These are phyloP conservation scores for Tilletia horrida DNA, from an alignment of 1,284 basidiomycete species.

Conservation along the genomic window DNA sequence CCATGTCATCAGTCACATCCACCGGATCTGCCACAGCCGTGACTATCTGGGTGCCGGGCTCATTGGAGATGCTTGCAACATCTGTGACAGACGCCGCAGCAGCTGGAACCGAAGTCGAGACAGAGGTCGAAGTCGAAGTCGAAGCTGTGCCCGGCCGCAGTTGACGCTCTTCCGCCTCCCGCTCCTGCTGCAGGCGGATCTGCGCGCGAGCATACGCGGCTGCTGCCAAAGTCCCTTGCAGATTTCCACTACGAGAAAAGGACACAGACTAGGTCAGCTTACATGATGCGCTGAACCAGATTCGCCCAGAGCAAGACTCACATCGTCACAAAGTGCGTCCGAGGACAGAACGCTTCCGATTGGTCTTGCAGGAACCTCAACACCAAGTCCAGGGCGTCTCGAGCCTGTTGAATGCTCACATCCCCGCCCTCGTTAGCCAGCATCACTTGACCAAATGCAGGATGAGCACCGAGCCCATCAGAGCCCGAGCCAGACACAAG, in stretches of 20 bases:
- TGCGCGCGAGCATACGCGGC: background rate
- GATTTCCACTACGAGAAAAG: slow-evolving; percentile 1
- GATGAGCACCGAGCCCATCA: background rate
- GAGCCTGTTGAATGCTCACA: slow-evolving; percentile 7
- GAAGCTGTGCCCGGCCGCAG: background rate
- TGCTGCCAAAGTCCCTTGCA: slow-evolving; percentile 2
- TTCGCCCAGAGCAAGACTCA: background rate
- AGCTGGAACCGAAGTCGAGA: background rate
- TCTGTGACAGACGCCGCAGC: background rate
- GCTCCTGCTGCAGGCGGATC: background rate
- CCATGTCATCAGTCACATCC: too few species aligned
- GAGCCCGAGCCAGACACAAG: background rate
- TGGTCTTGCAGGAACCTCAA: slow-evolving; percentile 33
- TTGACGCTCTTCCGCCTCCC: background rate
- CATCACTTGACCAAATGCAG: background rate
- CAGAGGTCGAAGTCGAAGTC: background rate
- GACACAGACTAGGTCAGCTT: background rate
- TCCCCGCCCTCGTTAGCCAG: background rate
- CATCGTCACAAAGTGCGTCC: slow-evolving; percentile 26
- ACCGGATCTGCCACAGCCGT: too few species aligned
- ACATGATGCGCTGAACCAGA: background rate
- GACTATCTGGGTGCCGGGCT: too few species aligned
- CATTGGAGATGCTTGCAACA: too few species aligned
- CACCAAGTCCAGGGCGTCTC: slow-evolving; percentile 20
- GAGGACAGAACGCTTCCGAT: slow-evolving; percentile 28